Percentiles rank a stretch among this genome's conserved stretches.
Conservation (phyloP, 176 grass and related monocot species). For the Raddia guianensis region DNA sequence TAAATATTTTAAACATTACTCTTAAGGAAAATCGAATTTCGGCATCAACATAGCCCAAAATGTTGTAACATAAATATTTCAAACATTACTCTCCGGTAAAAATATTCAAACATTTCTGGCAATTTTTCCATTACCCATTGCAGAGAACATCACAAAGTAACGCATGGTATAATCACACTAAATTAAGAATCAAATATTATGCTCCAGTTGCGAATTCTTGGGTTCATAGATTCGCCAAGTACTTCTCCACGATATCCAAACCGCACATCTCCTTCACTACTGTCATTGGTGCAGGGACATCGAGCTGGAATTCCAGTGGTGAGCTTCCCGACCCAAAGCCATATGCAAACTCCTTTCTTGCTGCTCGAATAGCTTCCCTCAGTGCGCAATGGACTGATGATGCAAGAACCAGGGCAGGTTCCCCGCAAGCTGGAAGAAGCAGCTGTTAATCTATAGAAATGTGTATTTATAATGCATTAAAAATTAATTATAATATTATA, state of each 20-base stretch:
- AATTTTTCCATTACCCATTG: no score
- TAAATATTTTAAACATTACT: no score
- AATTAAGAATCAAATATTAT: neutral
- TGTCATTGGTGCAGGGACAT: constrained; percentile 76
- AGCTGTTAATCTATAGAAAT: neutral
- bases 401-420: constrained; percentile 72
- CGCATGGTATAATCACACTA: neutral
- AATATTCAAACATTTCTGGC: no score
- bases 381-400: constrained; percentile 73
- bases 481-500: no score
- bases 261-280: constrained; percentile 72
- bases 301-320: constrained; percentile 43
- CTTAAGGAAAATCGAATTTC: no score
- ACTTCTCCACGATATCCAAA: constrained; percentile 68
- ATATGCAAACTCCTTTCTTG: constrained; percentile 48
- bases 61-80: no score
- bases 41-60: no score
- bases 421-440: constrained; percentile 55
- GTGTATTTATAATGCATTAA: no score
- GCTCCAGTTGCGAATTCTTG: neutral
- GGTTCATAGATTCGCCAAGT: constrained; percentile 42
- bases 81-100: no score
- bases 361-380: constrained; percentile 63
- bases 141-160: no score
- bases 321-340: constrained; percentile 7